Evolutionary conservation across 805 yeast genomes (phyloP), one percentile per base, ranked within the genome.

Genomic region (Saturnispora bothae): DNA sequence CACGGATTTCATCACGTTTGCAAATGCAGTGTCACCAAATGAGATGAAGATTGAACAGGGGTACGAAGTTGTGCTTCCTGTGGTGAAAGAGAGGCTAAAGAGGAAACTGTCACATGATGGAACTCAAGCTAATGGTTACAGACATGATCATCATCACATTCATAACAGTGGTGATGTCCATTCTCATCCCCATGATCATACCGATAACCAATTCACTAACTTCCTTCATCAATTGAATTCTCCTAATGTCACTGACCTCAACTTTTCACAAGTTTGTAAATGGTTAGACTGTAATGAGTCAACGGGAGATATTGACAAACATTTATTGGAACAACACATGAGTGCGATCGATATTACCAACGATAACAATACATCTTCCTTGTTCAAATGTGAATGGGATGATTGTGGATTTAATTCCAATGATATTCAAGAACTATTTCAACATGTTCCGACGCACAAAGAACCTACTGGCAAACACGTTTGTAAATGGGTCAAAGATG

Each of bases 311-410:
- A 48, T 74, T 25, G 73, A 71, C 41, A 61, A 64, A 31, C 86
- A 80, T 52, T 48, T 78, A 17, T 59, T 66, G 28, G 66, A 65
- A 35, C 70, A 65, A 29, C 78, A 73, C 51, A 50, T 72, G 10
- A 22, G 10, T 10, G n/a, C n/a, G n/a, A n/a, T n/a, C n/a, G n/a
- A n/a, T n/a, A n/a, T n/a, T n/a, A n/a, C n/a, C n/a, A n/a, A n/a
- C n/a, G n/a, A n/a, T n/a, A n/a, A n/a, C n/a, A n/a, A n/a, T n/a
- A n/a, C n/a, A n/a, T 22, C 25, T 10, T 8, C 30, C 29, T 33
- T 21, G 12, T 34, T 31, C 18, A 32, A 40, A 12, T 86, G 96
- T 61, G 84, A 77, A 50, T 85, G 95, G 95, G 59, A 64, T 40
- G 68, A 76, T 38, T 86, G 96, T 65, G 60, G 69, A 31, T 83